Evolutionary conservation across 2,329 filamentous ascomycete species (phyloP).

Genomic region (Penicillium sp.): DNA sequence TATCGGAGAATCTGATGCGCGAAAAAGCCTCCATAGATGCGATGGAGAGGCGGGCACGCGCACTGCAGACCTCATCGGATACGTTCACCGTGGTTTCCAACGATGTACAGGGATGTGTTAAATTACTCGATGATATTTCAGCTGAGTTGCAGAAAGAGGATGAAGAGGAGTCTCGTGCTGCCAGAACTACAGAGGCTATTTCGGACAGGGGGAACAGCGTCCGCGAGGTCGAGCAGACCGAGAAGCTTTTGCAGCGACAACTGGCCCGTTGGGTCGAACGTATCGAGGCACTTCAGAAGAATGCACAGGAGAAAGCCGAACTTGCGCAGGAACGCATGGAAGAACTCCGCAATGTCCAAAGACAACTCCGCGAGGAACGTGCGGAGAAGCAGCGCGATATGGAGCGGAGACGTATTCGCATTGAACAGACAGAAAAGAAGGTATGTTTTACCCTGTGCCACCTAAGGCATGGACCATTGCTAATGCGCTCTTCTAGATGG

Average conservation of each 20-base stretch:
- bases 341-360: slow-evolving; percentile 70
- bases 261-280: slow-evolving; percentile 76
- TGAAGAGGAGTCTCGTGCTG: slow-evolving; percentile 71
- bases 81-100: slow-evolving; percentile 75
- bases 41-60: slow-evolving; percentile 76
- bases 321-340: slow-evolving; percentile 84
- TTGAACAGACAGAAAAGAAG: slow-evolving; percentile 99
- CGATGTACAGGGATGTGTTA: slow-evolving; percentile 80
- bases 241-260: slow-evolving; percentile 74
- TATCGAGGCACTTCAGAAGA: slow-evolving; percentile 71
- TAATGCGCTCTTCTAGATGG: slow-evolving; percentile 58
- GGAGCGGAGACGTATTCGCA: slow-evolving; percentile 80
- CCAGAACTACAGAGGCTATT: slow-evolving; percentile 74
- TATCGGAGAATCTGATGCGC: slow-evolving; percentile 65
- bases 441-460: slow-evolving; percentile 40
- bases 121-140: slow-evolving; percentile 77
- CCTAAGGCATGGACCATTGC: slow-evolving; percentile 1
- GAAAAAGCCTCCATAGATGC: slow-evolving; percentile 81
- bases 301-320: slow-evolving; percentile 70
- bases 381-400: slow-evolving; percentile 82
- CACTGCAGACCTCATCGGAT: slow-evolving; percentile 82
- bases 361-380: slow-evolving; percentile 72
- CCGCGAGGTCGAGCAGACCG: slow-evolving; percentile 80
- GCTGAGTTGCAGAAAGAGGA: slow-evolving; percentile 83
- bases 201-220: slow-evolving; percentile 82